Evolutionary conservation across 2,329 filamentous ascomycete genomes (phyloP), one percentile per base, ranked within the genome.

Genomic region (Shiraia sp.): DNA sequence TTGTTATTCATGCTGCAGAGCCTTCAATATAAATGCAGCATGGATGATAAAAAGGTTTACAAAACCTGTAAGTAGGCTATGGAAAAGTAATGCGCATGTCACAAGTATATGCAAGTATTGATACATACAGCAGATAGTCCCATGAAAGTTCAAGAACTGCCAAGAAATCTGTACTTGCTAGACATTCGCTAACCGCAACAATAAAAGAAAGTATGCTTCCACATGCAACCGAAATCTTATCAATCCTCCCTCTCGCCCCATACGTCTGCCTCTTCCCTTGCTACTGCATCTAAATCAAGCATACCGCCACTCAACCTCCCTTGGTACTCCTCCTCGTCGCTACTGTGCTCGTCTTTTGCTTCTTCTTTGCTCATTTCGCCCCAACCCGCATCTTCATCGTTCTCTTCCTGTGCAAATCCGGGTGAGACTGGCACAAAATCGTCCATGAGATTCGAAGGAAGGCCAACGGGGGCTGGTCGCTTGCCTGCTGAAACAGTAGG

Each of bases 1-100:
- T 67, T 10, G 66, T 69, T 24, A 75, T 77, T 28, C 74, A 76
- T 36, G 62, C 70, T 13, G 68, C 69, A 22, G 8, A 22, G 19
- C 4, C 4, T 22, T 22, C 19, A 8, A 22, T 8, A 22, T 4
- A 8, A 22, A 22, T 22, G 19, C 19, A 4, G 19, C 4, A 22
- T 22, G 8, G 19, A 4, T 22, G 19, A 22, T 22, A 8, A 5
- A 22, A 8, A 5, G 4, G 19, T 8, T 22, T 8, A 8, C 8
- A 22, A 22, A 22, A 22, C 19, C 8, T 22, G 19, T n/a, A n/a
- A n/a, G n/a, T n/a, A n/a, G n/a, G n/a, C n/a, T n/a, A n/a, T n/a
- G n/a, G n/a, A n/a, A n/a, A n/a, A n/a, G n/a, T n/a, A n/a, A n/a
- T n/a, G n/a, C n/a, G n/a, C n/a, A n/a, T n/a, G n/a, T n/a, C n/a